Percentiles rank a stretch among this genome's conserved stretches.
Evolutionary conservation across 1,139 yeast species (phyloP).

Genomic region (Hyphopichia wangnamkhiaoensis): DNA sequence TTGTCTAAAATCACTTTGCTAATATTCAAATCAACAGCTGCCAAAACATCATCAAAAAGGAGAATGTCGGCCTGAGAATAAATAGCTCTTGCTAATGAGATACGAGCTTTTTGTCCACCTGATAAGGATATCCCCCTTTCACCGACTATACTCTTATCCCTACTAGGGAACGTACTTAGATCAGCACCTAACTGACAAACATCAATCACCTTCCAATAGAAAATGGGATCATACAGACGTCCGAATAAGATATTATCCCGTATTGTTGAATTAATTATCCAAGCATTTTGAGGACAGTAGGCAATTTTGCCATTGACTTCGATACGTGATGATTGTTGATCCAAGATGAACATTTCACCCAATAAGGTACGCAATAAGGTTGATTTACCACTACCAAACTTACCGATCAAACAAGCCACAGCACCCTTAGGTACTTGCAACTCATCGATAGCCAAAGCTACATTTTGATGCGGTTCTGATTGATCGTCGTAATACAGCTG

Average conservation of each 20-base stretch:
- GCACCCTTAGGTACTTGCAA: conserved; percentile 14
- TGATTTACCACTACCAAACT: conserved; percentile 23
- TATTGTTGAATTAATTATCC: conserved; percentile 29
- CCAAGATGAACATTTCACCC: conserved; percentile 14
- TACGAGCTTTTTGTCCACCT: conserved; percentile 31
- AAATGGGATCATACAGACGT: conserved; percentile 19
- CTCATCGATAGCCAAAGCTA: conserved; percentile 16
- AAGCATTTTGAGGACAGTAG: conserved; percentile 26
- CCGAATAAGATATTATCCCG: conserved; percentile 28
- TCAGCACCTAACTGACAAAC: conserved; percentile 26
- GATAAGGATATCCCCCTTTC: conserved; percentile 31
- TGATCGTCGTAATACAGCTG: conserved; percentile 14
- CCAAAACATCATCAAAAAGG: conserved; percentile 23
- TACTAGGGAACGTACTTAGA: conserved; percentile 22
- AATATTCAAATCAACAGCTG: conserved; percentile 24
- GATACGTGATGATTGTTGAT: conserved; percentile 9
- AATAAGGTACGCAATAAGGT: conserved; percentile 18
- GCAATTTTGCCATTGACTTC: conserved; percentile 22
- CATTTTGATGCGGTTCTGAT: conserved; percentile 2
- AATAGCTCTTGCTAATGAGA: conserved; percentile 27
- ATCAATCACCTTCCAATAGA: conserved; percentile 20
- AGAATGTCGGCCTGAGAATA: conserved; percentile 27
- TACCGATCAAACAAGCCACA: conserved; percentile 21
- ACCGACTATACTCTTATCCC: conserved; percentile 27
- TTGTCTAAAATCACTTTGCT: conserved; percentile 21